phyloP scores from a whole-genome alignment of 176 grass and related monocot genomes.

The Zizania latifolia region DNA sequence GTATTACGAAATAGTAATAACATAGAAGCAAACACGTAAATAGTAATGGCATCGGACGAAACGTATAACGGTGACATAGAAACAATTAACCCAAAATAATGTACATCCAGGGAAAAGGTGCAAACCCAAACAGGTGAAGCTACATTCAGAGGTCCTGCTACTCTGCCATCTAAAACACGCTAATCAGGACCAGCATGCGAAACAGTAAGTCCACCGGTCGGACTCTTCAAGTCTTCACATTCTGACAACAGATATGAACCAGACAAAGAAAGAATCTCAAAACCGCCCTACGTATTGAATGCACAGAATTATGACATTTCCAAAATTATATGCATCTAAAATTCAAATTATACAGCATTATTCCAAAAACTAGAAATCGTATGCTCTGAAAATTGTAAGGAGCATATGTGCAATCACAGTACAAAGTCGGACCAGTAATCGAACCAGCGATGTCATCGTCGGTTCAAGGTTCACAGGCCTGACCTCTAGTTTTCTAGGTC shows the following conservation, averaged over 20 bases:
- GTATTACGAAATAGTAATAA: too few species aligned
- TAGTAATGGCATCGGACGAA: too few species aligned
- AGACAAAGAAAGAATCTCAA: constrained; percentile 63
- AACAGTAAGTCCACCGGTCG: constrained; percentile 46
- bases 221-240: constrained; percentile 35
- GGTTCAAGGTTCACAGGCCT: neutral
- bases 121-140: constrained; percentile 61
- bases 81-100: too few species aligned
- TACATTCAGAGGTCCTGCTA: constrained; percentile 54
- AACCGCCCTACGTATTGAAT: constrained; percentile 40
- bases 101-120: neutral
- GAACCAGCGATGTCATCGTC: neutral
- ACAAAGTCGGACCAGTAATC: neutral
- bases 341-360: neutral
- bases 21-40: too few species aligned
- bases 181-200: constrained; percentile 49
- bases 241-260: constrained; percentile 56
- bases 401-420: neutral
- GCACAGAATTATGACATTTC: constrained; percentile 1
- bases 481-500: neutral
- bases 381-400: neutral
- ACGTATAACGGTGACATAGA: too few species aligned
- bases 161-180: constrained; percentile 45
- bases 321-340: neutral
- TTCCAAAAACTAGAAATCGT: neutral